Evolutionary conservation across 1,284 basidiomycete genomes (phyloP).

Genomic region (Leccinum subrobustum): DNA sequence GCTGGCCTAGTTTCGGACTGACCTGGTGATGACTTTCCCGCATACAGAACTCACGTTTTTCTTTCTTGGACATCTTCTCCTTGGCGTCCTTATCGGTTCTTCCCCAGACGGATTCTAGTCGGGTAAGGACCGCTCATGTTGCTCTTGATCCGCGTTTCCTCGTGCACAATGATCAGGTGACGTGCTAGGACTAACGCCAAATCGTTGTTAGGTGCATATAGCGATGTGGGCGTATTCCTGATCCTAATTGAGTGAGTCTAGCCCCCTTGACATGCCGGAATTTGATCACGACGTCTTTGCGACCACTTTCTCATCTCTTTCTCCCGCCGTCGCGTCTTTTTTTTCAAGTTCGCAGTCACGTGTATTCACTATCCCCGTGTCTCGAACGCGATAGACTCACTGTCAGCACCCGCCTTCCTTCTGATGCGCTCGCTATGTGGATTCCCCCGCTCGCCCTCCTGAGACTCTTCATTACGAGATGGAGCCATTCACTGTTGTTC

Average conservation of each 20-base stretch:
- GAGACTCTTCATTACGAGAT: constrained; percentile 78
- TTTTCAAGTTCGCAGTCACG: background rate
- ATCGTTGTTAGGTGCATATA: constrained; percentile 69
- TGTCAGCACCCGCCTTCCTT: constrained; percentile 38
- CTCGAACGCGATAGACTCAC: constrained; percentile 49
- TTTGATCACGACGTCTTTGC: background rate
- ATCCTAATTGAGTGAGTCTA: constrained; percentile 76
- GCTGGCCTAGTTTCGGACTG: background rate
- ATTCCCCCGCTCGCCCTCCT: constrained; percentile 74
- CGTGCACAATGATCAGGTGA: constrained; percentile 1
- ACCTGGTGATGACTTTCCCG: constrained; percentile 10
- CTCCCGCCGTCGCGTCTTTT: background rate
- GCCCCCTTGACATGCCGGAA: background rate
- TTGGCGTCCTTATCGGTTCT: constrained; percentile 90
- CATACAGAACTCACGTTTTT: constrained; percentile 77
- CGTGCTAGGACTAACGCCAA: background rate
- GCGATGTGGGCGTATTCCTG: constrained; percentile 93
- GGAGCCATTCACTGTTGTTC: constrained; percentile 89
- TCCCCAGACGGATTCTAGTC: constrained; percentile 49
- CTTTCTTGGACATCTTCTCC: constrained; percentile 77
- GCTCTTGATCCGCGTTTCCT: background rate
- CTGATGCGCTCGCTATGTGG: constrained; percentile 80
- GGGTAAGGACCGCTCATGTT: background rate
- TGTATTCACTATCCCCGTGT: background rate
- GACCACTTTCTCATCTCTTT: background rate